Evolutionary conservation across 768 basidiomycete species (phyloP), one percentile per base, ranked within the genome.

Genomic region (Boletus bicolor): DNA sequence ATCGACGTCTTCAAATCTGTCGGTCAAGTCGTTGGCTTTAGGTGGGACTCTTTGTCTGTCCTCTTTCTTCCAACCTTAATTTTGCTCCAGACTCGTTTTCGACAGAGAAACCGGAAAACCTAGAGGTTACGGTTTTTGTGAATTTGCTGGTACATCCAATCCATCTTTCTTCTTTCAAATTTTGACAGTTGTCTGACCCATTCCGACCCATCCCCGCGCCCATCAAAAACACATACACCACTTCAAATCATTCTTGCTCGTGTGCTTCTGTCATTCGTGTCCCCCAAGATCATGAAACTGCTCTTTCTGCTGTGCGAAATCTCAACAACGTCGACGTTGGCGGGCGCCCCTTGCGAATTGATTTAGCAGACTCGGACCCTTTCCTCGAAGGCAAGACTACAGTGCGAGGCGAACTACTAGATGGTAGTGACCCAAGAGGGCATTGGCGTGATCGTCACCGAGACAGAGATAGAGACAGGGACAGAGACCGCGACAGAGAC

Each of bases 41-140:
- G 91, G 91, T 91, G 53, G 1, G 46, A 45, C 49, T 5, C n/a
- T 50, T 32, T 32, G 8, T 12, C 30, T 10, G n/a, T 14, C 14
- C 21, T 42, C 46, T 36, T 58, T 1, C 14, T 30, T 47, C 42
- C 44, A 17, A 11, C 19, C 30, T 59, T 51, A 17, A 62, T 34
- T 44, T 51, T 10, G 7, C 35, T 53, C 32, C 62, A 93, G 91
- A 70, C 79, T 93, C 46, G 91, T 93, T 45, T 92, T 89, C 72
- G 91, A 93, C 76, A 79, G 91, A 67, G 91, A 92, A 55, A 93
- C 93, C n/a, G 93, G 92, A 52, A 95, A 95, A 70, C 91, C 93
- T 49, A 88, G 87, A 73, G 93, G 93, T 30, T 96, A 94, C 71
- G 93, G 93, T 21, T 93, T 93, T 68, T 93, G 91, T 77, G 91